phyloP scores from a whole-genome alignment of 139 green algal genomes.

The Asterochloris sp. region DNA sequence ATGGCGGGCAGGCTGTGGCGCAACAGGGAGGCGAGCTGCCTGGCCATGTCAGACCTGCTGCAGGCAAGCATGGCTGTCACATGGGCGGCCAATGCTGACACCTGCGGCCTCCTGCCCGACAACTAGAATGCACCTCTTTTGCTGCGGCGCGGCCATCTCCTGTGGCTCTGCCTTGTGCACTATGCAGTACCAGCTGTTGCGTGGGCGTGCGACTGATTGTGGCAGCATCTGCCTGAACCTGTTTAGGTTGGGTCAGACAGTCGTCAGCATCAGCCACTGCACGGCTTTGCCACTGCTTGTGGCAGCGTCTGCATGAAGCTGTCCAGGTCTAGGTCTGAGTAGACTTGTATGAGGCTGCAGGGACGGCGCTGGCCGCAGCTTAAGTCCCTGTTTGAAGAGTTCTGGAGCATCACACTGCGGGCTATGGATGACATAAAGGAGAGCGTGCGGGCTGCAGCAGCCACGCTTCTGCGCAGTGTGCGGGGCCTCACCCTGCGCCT shows the following conservation, averaged over 20 bases:
- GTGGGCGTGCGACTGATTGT: no score
- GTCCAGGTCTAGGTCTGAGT: no score
- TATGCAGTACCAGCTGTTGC: no score
- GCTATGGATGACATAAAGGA: conserved; percentile 87
- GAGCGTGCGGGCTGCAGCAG: conserved; percentile 52
- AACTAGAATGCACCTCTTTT: no score
- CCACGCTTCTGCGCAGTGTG: conserved; percentile 33
- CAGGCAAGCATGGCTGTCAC: conserved; percentile 33
- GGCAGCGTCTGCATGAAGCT: no score
- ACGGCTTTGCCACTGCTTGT: no score
- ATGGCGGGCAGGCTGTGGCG: conserved; percentile 81
- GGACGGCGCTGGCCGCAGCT: conserved; percentile 66
- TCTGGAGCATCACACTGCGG: conserved; percentile 82
- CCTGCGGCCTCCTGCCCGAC: no score
- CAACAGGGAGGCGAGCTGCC: conserved; percentile 67
- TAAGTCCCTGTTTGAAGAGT: conserved; percentile 34
- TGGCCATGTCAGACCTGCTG: conserved; percentile 75
- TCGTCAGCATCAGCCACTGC: no score
- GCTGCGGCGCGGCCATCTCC: no score
- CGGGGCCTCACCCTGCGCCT: conserved; percentile 64
- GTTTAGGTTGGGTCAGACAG: no score
- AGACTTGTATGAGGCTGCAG: neutral
- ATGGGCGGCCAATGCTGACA: neutral
- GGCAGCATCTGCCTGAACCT: no score
- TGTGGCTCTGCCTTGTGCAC: no score